phyloP scores from a whole-genome alignment of 2,329 filamentous ascomycete genomes.

The Exophiala dermatitidis region DNA sequence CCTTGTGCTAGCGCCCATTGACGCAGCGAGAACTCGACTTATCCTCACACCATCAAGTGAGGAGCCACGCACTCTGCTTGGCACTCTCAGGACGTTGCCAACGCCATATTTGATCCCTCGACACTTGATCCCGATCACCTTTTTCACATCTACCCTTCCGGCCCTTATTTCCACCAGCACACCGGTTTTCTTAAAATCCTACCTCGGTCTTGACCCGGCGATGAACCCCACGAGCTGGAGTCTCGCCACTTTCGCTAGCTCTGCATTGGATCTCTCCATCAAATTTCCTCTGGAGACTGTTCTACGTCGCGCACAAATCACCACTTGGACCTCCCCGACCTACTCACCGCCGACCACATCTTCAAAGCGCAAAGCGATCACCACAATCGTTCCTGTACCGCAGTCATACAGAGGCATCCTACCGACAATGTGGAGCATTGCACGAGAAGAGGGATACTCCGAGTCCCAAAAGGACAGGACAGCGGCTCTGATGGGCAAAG shows the following conservation, averaged over 20 bases:
- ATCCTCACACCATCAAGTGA: slow-evolving; percentile 75
- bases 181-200: slow-evolving; percentile 77
- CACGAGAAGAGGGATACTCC: slow-evolving; percentile 66
- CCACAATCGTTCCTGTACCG: slow-evolving; percentile 67
- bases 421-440: slow-evolving; percentile 85
- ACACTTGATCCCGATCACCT: slow-evolving; percentile 69
- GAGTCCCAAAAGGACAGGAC: slow-evolving; percentile 41
- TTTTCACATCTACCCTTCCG: slow-evolving; percentile 78
- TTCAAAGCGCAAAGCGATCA: slow-evolving; percentile 38
- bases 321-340: slow-evolving; percentile 53
- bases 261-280: slow-evolving; percentile 70
- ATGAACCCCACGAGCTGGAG: slow-evolving; percentile 75
- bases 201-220: slow-evolving; percentile 74
- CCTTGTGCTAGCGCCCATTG: slow-evolving; percentile 74
- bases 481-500: slow-evolving; percentile 32
- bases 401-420: slow-evolving; percentile 78
- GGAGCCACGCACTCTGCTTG: slow-evolving; percentile 68
- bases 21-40: slow-evolving; percentile 78
- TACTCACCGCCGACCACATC: slow-evolving; percentile 37
- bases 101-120: slow-evolving; percentile 60
- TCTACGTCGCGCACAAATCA: slow-evolving; percentile 77
- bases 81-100: slow-evolving; percentile 68
- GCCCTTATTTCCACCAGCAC: slow-evolving; percentile 74
- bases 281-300: slow-evolving; percentile 90
- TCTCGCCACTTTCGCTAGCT: slow-evolving; percentile 71